Conservation (phyloP, 208 protist species). For the Leishmania martiniquensis region DNA sequence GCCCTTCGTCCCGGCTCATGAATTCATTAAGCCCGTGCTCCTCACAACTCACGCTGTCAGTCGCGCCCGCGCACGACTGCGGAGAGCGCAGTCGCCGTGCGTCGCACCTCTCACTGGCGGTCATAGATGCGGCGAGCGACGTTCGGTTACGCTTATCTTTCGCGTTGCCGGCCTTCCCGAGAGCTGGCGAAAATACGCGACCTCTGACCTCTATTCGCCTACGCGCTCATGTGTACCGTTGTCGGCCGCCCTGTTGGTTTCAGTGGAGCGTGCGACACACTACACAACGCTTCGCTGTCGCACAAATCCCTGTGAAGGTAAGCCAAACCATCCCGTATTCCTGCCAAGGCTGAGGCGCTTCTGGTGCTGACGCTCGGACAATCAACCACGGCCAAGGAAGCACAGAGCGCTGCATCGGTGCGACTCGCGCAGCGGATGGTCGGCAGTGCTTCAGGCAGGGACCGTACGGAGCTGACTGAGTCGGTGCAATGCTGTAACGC, state of each 20-base stretch:
- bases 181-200: not conserved
- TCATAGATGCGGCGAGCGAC: not conserved
- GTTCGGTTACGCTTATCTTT: not conserved
- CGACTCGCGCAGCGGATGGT: not conserved
- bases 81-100: not conserved
- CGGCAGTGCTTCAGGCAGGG: not conserved
- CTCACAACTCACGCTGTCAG: not conserved
- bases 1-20: not conserved
- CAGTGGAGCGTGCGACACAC: not conserved
- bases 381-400: too few relatives aligned
- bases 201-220: not conserved
- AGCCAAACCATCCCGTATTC: not conserved
- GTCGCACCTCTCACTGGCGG: not conserved
- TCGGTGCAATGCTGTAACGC: not conserved
- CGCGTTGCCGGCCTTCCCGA: not conserved
- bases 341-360: not conserved
- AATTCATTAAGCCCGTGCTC: not conserved
- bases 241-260: not conserved
- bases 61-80: too few relatives aligned
- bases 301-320: not conserved
- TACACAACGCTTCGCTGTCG: not conserved
- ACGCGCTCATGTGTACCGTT: not conserved
- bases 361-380: not conserved
- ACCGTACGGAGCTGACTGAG: not conserved
- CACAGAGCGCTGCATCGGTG: not conserved